These are phyloP conservation scores for Colletotrichum chlorophyti DNA, from an alignment of 2,329 filamentous ascomycete genomes.

Conservation along the genomic window DNA sequence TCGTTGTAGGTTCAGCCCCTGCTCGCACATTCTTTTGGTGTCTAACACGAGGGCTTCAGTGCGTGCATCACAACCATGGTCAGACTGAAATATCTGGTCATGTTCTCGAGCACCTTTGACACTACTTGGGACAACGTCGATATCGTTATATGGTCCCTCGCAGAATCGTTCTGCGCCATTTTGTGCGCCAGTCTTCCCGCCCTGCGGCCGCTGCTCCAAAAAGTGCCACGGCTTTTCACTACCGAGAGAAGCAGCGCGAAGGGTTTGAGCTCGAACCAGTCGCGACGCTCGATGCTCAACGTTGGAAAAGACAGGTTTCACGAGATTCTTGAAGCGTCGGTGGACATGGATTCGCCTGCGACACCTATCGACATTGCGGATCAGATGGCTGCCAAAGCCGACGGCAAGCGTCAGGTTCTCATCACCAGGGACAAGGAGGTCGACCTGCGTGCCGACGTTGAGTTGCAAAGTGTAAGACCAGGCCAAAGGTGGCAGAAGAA, in stretches of 20 bases:
- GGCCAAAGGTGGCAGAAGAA: slow-evolving; percentile 8
- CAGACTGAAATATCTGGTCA: slow-evolving; percentile 29
- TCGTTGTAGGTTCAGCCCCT: slow-evolving; percentile 65
- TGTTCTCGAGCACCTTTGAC: slow-evolving; percentile 21
- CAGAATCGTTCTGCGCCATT: slow-evolving; percentile 45
- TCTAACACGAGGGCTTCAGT: slow-evolving; percentile 12
- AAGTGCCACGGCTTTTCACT: slow-evolving; percentile 2
- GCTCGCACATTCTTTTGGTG: background rate
- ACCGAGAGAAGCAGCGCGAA: slow-evolving; percentile 24
- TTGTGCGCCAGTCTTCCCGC: slow-evolving; percentile 49
- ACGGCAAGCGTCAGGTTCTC: slow-evolving; percentile 18
- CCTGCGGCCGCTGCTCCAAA: slow-evolving; percentile 45
- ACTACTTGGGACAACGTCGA: slow-evolving; percentile 40
- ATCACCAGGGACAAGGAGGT: background rate
- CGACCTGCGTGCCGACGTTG: background rate
- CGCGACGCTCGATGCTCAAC: slow-evolving; percentile 11
- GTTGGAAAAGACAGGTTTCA: slow-evolving; percentile 8
- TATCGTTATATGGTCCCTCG: slow-evolving; percentile 40
- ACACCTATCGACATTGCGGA: slow-evolving; percentile 23
- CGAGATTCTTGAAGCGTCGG: background rate
- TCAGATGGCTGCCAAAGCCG: slow-evolving; percentile 18
- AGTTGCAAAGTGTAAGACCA: slow-evolving; percentile 3
- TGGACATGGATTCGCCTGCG: background rate
- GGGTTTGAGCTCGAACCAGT: background rate
- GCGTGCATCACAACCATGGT: slow-evolving; percentile 31